phyloP scores from a whole-genome alignment of 2,329 filamentous ascomycete genomes.

The Paecilomyces formosus region DNA sequence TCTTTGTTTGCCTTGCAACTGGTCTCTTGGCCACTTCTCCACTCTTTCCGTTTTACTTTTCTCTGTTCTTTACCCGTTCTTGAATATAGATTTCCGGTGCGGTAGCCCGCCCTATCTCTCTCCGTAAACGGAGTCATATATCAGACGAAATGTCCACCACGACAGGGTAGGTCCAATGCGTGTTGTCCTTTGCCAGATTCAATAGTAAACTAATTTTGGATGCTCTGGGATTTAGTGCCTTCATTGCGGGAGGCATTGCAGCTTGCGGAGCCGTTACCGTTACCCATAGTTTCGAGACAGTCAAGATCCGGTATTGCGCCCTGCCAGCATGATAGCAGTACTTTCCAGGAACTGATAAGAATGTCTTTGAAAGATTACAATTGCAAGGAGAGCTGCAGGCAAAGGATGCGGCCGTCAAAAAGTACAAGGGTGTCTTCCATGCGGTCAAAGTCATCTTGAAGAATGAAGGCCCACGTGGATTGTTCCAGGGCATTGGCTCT shows the following conservation, averaged over 20 bases:
- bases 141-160: conserved; percentile 46
- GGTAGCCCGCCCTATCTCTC: conserved; percentile 1
- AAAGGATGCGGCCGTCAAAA: conserved; percentile 73
- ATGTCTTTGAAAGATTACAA: conserved; percentile 60
- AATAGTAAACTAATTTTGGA: not conserved
- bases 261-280: conserved; percentile 96
- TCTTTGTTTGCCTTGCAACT: not conserved
- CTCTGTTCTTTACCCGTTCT: not conserved
- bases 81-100: not conserved
- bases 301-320: conserved; percentile 76
- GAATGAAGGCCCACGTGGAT: conserved; percentile 78
- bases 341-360: not conserved
- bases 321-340: not conserved
- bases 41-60: not conserved
- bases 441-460: conserved; percentile 82
- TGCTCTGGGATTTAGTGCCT: conserved; percentile 52
- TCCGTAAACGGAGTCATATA: not conserved
- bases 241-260: conserved; percentile 92
- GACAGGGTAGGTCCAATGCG: conserved; percentile 32
- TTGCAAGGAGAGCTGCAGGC: conserved; percentile 89
- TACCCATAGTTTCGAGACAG: conserved; percentile 96
- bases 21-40: not conserved
- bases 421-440: conserved; percentile 88
- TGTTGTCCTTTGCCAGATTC: not conserved
- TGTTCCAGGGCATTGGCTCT: conserved; percentile 82